phyloP scores from a whole-genome alignment of 202 grass and related monocot species.

The Saccharum hybrid region DNA sequence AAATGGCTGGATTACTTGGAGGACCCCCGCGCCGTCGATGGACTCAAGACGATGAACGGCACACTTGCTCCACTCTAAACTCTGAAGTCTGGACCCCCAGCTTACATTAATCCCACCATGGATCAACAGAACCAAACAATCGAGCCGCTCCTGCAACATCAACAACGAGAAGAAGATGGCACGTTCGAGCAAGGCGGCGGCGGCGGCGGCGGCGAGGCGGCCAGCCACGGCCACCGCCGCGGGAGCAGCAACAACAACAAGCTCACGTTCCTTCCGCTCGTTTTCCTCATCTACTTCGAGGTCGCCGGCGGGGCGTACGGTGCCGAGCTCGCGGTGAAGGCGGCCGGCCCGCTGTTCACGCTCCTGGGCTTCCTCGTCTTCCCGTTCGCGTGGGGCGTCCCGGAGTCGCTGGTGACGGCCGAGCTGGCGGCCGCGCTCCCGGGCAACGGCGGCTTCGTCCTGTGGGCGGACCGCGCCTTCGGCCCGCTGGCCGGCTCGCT shows the following conservation, averaged over 20 bases:
- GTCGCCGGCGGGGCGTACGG: slow-evolving; percentile 67
- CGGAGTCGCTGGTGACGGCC: slow-evolving; percentile 53
- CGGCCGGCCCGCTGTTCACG: slow-evolving; percentile 47
- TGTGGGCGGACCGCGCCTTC: slow-evolving; percentile 39
- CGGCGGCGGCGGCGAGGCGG: background rate
- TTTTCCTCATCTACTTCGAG: slow-evolving; percentile 77
- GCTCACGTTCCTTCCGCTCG: slow-evolving; percentile 64
- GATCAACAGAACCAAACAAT: slow-evolving; percentile 34
- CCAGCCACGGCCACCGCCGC: background rate
- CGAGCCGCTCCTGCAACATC: slow-evolving; percentile 22
- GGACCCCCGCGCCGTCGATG: background rate
- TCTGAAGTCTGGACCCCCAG: background rate
- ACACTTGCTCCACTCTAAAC: background rate
- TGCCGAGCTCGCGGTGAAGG: slow-evolving; percentile 36
- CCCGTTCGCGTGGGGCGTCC: slow-evolving; percentile 59
- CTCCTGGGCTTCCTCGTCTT: slow-evolving; percentile 57
- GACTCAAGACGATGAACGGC: background rate
- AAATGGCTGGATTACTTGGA: no score
- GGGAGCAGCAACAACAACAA: slow-evolving; percentile 31
- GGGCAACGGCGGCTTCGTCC: slow-evolving; percentile 42
- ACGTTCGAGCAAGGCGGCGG: background rate
- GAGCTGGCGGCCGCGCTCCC: slow-evolving; percentile 55
- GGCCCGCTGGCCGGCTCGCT: slow-evolving; percentile 57
- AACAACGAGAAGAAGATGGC: background rate
- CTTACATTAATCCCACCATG: slow-evolving; percentile 11